Percentiles rank a stretch among this genome's conserved stretches.
phyloP scores from a whole-genome alignment of 106 monocot genomes.

The Dioscorea zingiberensis region DNA sequence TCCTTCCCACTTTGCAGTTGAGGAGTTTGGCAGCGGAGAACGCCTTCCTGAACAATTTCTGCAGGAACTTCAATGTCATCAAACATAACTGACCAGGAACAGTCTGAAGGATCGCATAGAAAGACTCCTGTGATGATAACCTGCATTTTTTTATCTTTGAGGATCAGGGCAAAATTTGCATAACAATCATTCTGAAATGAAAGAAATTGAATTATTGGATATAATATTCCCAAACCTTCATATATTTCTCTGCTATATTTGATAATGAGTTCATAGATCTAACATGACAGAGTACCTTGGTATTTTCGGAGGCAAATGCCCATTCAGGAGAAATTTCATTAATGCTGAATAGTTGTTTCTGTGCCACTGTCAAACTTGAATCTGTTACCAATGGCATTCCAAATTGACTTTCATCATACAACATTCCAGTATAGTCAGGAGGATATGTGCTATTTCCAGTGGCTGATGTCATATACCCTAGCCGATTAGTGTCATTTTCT shows the following conservation, averaged over 20 bases:
- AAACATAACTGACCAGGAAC: conserved; percentile 51
- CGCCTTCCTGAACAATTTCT: conserved; percentile 54
- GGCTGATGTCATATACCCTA: conserved; percentile 6
- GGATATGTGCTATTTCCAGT: conserved; percentile 12
- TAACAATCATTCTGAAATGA: too few species aligned
- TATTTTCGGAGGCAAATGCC: conserved; percentile 63
- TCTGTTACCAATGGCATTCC: conserved; percentile 16
- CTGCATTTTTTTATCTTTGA: conserved; percentile 10
- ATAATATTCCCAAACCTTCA: too few species aligned
- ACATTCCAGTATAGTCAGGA: conserved; percentile 18
- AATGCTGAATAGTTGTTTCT: conserved; percentile 51
- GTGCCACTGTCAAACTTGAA: conserved; percentile 25
- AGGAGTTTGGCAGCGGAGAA: conserved; percentile 58
- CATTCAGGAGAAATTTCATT: conserved; percentile 84
- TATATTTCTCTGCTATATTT: too few species aligned
- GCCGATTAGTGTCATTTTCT: conserved; percentile 31
- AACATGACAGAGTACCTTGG: conserved; percentile 33
- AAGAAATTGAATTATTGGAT: too few species aligned
- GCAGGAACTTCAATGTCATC: conserved; percentile 54
- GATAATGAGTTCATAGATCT: too few species aligned
- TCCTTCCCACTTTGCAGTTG: conserved; percentile 35
- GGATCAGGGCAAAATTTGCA: too few species aligned
- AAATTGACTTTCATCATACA: conserved; percentile 45
- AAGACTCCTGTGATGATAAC: conserved; percentile 56
- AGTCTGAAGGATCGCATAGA: conserved; percentile 39